Conservation (phyloP, 176 grass and related monocot genomes). For the Ensete glaucum region DNA sequence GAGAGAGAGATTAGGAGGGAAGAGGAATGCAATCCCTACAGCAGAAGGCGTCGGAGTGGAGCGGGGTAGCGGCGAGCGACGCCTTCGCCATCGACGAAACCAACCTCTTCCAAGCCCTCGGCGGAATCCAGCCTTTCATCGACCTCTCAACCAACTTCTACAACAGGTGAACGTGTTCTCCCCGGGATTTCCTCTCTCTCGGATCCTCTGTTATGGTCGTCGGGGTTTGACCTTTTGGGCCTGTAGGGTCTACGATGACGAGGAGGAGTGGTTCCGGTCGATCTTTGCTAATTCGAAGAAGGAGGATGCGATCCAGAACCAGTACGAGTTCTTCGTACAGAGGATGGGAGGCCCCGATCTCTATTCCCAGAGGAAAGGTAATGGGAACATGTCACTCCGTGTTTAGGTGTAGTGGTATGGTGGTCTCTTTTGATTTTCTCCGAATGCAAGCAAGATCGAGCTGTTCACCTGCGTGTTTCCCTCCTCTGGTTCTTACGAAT, state of each 20-base stretch:
- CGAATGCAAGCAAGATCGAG: too few species aligned
- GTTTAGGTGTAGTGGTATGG: too few species aligned
- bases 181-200: background rate
- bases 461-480: background rate
- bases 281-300: slow-evolving; percentile 81
- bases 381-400: background rate
- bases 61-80: slow-evolving; percentile 61
- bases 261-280: slow-evolving; percentile 84
- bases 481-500: background rate
- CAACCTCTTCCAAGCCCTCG: slow-evolving; percentile 77
- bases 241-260: slow-evolving; percentile 66
- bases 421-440: too few species aligned
- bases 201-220: background rate
- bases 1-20: background rate
- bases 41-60: slow-evolving; percentile 94
- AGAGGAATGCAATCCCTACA: slow-evolving; percentile 69
- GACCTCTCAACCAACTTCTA: slow-evolving; percentile 97
- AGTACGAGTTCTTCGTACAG: slow-evolving; percentile 96
- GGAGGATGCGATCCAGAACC: slow-evolving; percentile 90
- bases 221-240: background rate
- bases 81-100: slow-evolving; percentile 76
- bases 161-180: slow-evolving; percentile 36
- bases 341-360: slow-evolving; percentile 89
- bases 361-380: slow-evolving; percentile 84
- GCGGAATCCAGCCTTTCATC: slow-evolving; percentile 75